Conservation (phyloP, 1,139 yeast species). For the Yamadazyma mexicana region DNA sequence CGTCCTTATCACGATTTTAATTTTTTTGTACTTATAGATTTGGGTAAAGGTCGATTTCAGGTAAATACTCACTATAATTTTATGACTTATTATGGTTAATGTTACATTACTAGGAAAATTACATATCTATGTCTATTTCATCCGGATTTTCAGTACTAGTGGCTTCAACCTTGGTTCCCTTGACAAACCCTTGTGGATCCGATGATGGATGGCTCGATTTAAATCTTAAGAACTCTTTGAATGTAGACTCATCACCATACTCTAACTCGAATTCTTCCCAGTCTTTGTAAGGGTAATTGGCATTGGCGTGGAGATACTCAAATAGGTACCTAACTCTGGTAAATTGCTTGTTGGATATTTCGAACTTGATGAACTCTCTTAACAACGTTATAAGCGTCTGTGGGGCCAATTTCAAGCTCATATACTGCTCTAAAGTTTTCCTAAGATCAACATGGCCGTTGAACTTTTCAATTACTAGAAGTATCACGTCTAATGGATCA, state of each 20-base stretch:
- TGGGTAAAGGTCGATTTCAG: not conserved
- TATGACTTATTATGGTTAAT: no score
- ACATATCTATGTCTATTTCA: constrained; percentile 65
- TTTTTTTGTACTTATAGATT: not conserved
- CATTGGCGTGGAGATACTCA: constrained; percentile 29
- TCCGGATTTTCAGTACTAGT: constrained; percentile 52
- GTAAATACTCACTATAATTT: not conserved
- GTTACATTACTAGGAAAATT: no score
- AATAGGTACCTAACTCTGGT: constrained; percentile 64
- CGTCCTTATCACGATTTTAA: not conserved
- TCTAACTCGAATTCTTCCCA: constrained; percentile 79
- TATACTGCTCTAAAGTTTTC: constrained; percentile 11
- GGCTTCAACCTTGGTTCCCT: constrained; percentile 23
- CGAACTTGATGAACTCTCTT: constrained; percentile 47
- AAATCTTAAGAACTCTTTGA: constrained; percentile 70
- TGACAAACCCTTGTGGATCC: constrained; percentile 57
- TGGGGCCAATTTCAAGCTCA: constrained; percentile 11
- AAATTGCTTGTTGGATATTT: constrained; percentile 46
- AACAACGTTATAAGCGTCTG: constrained; percentile 31
- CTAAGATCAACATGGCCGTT: constrained; percentile 12
- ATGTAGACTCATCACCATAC: constrained; percentile 69
- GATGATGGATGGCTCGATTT: constrained; percentile 27
- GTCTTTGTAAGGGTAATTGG: constrained; percentile 16
- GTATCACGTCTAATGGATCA: constrained; percentile 11
- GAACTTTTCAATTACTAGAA: constrained; percentile 9